Conservation (phyloP, 257 asterid genomes). For the Linderniella brevidens region DNA sequence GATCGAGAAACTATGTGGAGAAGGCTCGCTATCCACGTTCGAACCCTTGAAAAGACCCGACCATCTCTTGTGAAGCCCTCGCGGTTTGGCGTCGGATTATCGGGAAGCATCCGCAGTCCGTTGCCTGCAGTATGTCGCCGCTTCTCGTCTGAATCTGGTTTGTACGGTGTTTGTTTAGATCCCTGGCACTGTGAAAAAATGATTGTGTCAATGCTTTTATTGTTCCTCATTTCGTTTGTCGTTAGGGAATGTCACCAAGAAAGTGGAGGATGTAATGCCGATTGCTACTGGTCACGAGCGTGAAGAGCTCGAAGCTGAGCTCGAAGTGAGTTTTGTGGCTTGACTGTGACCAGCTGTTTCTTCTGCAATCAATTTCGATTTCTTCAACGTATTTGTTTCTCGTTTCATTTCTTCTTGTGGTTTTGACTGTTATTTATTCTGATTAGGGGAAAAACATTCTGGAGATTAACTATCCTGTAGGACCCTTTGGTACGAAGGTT, state of each 20-base stretch:
- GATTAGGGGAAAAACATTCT: slow-evolving; percentile 35
- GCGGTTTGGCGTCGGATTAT: slow-evolving; percentile 21
- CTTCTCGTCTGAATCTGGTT: slow-evolving; percentile 51
- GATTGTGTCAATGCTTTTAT: not conserved
- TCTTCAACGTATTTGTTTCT: slow-evolving; percentile 3
- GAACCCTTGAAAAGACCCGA: slow-evolving; percentile 28
- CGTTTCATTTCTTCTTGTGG: not conserved
- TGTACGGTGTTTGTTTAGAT: not conserved
- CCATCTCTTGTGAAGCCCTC: slow-evolving; percentile 24
- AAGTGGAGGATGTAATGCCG: slow-evolving; percentile 78
- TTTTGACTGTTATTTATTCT: slow-evolving; percentile 4
- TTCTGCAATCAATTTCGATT: not conserved
- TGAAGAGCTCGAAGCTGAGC: slow-evolving; percentile 85
- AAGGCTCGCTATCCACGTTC: slow-evolving; percentile 46
- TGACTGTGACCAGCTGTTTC: slow-evolving; percentile 1
- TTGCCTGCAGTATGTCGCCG: slow-evolving; percentile 26
- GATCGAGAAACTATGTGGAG: slow-evolving; percentile 55
- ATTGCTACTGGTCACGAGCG: slow-evolving; percentile 97
- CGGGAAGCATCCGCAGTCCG: slow-evolving; percentile 20
- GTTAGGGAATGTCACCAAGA: slow-evolving; percentile 37
- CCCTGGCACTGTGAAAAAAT: not conserved
- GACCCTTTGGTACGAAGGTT: slow-evolving; percentile 50
- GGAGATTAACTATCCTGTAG: slow-evolving; percentile 36
- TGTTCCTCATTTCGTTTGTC: slow-evolving; percentile 1
- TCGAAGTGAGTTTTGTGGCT: slow-evolving; percentile 34